phyloP scores from a whole-genome alignment of 352 stramenopile genomes.

The Pythium utonaiense region DNA sequence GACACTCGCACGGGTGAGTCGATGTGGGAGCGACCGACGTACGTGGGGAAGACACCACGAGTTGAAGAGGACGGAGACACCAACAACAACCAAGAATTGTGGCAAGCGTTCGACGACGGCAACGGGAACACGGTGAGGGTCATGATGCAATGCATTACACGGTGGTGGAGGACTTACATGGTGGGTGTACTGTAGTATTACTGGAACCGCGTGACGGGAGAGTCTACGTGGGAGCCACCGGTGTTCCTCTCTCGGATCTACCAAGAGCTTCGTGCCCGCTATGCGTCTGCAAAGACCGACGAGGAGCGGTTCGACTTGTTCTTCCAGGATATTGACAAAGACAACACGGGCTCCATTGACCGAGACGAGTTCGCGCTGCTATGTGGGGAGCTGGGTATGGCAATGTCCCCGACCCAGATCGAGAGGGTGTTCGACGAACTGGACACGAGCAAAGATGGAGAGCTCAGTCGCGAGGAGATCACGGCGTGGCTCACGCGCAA shows the following conservation, averaged over 20 bases:
- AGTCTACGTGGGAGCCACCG: constrained; percentile 63
- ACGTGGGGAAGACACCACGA: constrained; percentile 19
- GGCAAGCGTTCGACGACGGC: constrained; percentile 57
- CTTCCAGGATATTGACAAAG: constrained; percentile 58
- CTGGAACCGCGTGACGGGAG: constrained; percentile 61
- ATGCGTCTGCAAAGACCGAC: constrained; percentile 43
- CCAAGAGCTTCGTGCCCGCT: constrained; percentile 47
- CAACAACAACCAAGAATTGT: constrained; percentile 27
- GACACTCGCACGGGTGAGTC: constrained; percentile 57
- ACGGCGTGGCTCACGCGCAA: constrained; percentile 52
- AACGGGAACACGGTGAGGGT: constrained; percentile 60
- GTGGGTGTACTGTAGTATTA: constrained; percentile 43
- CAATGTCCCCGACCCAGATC: constrained; percentile 54
- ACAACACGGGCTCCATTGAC: constrained; percentile 57
- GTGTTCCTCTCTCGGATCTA: constrained; percentile 51
- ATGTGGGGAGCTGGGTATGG: constrained; percentile 67
- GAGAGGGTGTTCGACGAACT: constrained; percentile 52
- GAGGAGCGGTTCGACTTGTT: constrained; percentile 64
- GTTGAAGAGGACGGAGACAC: constrained; percentile 8
- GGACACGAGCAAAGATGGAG: constrained; percentile 55
- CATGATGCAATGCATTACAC: no score
- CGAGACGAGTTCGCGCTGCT: constrained; percentile 59
- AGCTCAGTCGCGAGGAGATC: constrained; percentile 58
- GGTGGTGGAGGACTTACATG: not conserved
- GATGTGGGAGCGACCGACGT: constrained; percentile 48